Conservation (phyloP, 768 basidiomycete genomes). For the Pisolithus marmoratus region DNA sequence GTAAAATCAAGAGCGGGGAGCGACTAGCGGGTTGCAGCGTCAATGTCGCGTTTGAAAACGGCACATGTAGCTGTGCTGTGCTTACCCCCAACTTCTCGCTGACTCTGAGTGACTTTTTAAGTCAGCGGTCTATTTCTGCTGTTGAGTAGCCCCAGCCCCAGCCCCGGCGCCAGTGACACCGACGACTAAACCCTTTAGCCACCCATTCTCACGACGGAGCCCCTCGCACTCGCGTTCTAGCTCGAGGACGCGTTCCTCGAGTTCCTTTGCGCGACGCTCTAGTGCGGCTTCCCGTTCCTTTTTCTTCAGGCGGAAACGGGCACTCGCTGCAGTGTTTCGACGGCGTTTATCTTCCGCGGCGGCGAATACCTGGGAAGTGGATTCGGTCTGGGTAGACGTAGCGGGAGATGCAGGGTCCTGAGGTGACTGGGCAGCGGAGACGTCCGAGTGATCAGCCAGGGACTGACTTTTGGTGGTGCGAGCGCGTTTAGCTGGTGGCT, state of each 20-base stretch:
- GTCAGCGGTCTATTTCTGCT: constrained; percentile 13
- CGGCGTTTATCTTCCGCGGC: constrained; percentile 87
- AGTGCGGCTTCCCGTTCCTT: constrained; percentile 91
- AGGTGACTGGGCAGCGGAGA: constrained; percentile 21
- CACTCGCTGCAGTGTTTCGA: constrained; percentile 88
- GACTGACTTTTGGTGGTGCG: constrained; percentile 50
- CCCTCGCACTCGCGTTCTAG: constrained; percentile 91
- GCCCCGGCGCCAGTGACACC: constrained; percentile 73
- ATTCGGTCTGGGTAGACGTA: constrained; percentile 1
- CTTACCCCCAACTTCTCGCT: background rate
- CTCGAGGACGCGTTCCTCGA: constrained; percentile 71
- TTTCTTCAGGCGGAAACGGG: constrained; percentile 92
- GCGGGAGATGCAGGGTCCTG: constrained; percentile 17
- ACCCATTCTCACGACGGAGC: constrained; percentile 83
- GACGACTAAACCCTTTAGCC: constrained; percentile 87
- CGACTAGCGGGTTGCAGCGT: too few relatives aligned
- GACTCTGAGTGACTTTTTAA: background rate
- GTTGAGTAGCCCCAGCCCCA: constrained; percentile 48
- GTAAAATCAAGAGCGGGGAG: too few relatives aligned
- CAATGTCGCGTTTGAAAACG: too few relatives aligned
- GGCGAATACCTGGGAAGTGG: constrained; percentile 29
- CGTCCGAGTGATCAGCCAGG: constrained; percentile 15
- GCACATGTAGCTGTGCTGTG: too few relatives aligned
- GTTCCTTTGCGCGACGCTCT: constrained; percentile 79
- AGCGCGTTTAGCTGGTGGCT: constrained; percentile 45